Conservation (phyloP, 2,329 filamentous ascomycete genomes). For the Aspergillus fumigatiaffinis region DNA sequence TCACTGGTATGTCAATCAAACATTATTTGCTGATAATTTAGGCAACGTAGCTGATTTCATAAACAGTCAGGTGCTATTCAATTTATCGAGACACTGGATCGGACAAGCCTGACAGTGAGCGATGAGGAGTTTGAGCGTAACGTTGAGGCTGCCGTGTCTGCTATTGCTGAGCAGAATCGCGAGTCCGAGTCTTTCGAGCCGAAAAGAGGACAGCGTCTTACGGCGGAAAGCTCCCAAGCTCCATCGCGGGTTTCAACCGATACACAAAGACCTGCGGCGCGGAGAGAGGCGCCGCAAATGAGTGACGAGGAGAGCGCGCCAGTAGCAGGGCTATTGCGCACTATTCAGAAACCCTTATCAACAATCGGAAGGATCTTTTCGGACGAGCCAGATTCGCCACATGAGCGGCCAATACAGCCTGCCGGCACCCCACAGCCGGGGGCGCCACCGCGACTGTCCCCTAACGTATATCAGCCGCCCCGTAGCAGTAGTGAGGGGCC, state of each 20-base stretch:
- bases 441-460: constrained; percentile 49
- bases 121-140: constrained; percentile 95
- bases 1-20: constrained; percentile 62
- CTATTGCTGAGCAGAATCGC: constrained; percentile 86
- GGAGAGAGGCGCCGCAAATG: constrained; percentile 32
- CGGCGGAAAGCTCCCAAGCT: constrained; percentile 53
- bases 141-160: constrained; percentile 93
- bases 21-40: background rate
- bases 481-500: constrained; percentile 35
- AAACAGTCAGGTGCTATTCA: constrained; percentile 70
- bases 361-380: constrained; percentile 95
- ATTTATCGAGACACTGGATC: constrained; percentile 94
- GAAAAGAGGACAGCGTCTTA: constrained; percentile 44
- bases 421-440: constrained; percentile 46
- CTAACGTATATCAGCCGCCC: constrained; percentile 44
- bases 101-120: constrained; percentile 85
- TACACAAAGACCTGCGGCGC: constrained; percentile 50
- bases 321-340: constrained; percentile 78
- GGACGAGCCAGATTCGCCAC: constrained; percentile 52
- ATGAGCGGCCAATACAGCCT: constrained; percentile 30
- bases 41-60: background rate
- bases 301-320: constrained; percentile 70
- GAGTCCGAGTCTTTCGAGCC: constrained; percentile 47
- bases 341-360: constrained; percentile 84
- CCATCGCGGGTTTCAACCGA: constrained; percentile 58